These are phyloP conservation scores for Mycena epipterygia DNA, from an alignment of 768 basidiomycete genomes.

Conservation along the genomic window DNA sequence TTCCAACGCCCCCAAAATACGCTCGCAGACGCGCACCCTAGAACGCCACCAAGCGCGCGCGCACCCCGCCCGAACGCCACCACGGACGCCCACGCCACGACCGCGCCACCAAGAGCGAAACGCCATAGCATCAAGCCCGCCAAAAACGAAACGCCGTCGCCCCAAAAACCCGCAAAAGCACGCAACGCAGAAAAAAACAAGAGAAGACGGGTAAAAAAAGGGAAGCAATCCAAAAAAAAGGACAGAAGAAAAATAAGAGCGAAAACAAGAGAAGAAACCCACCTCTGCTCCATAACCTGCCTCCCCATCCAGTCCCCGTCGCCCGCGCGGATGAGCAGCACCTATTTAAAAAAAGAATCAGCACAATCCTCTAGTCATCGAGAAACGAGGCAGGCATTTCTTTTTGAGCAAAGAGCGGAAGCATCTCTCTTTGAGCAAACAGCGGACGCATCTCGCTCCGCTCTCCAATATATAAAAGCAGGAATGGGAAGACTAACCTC, in stretches of 20 bases:
- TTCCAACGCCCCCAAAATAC: neutral
- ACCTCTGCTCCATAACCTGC: slow-evolving; percentile 15
- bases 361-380: too few species aligned
- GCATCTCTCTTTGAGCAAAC: too few species aligned
- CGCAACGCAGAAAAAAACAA: neutral
- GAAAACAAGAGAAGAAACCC: slow-evolving; percentile 15
- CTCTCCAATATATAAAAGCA: too few species aligned
- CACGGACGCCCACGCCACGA: too few species aligned
- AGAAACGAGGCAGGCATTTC: too few species aligned
- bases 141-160: neutral
- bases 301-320: slow-evolving; percentile 35
- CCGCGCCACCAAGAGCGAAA: neutral
- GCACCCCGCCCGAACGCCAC: too few species aligned
- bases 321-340: slow-evolving; percentile 35
- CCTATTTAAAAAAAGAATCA: too few species aligned
- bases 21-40: neutral
- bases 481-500: too few species aligned
- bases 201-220: neutral
- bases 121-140: neutral
- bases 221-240: slow-evolving; percentile 3
- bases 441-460: too few species aligned
- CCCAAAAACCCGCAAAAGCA: neutral
- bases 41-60: too few species aligned
- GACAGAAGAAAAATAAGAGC: neutral
- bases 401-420: too few species aligned